A percentile compares a stretch with the other conserved stretches of the same genome.
These are phyloP conservation scores for Mucor lusitanicus DNA, from an alignment of 371 early-diverging fungal genomes.

Conservation along the genomic window DNA sequence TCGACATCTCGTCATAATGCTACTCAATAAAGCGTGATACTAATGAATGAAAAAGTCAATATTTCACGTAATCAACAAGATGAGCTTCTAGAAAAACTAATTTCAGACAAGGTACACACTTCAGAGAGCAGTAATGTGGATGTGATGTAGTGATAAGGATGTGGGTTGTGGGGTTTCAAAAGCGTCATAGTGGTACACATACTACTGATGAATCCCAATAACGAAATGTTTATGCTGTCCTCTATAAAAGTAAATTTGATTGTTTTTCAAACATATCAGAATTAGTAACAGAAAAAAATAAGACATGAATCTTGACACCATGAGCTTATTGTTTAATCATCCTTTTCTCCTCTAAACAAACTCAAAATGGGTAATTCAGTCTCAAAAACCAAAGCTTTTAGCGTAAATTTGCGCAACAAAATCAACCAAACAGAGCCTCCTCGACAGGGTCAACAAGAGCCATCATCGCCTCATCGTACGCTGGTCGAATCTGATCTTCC, in stretches of 20 bases:
- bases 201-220: neutral
- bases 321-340: neutral
- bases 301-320: neutral
- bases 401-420: neutral
- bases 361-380: neutral
- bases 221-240: neutral
- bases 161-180: neutral
- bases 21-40: neutral
- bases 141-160: too few species aligned
- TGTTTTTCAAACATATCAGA: neutral
- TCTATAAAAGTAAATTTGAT: slow-evolving; percentile 10
- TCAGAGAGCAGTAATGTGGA: too few species aligned
- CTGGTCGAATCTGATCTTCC: neutral
- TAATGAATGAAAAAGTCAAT: neutral
- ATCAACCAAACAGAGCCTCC: neutral
- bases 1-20: neutral
- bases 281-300: neutral
- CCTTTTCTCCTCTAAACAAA: neutral
- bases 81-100: neutral
- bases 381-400: slow-evolving; percentile 4
- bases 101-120: too few species aligned
- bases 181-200: neutral
- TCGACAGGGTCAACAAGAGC: neutral
- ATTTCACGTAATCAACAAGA: neutral
- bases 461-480: neutral